Evolutionary conservation across 306 rosid species (phyloP).

Genomic region (Cucumis hystrix): DNA sequence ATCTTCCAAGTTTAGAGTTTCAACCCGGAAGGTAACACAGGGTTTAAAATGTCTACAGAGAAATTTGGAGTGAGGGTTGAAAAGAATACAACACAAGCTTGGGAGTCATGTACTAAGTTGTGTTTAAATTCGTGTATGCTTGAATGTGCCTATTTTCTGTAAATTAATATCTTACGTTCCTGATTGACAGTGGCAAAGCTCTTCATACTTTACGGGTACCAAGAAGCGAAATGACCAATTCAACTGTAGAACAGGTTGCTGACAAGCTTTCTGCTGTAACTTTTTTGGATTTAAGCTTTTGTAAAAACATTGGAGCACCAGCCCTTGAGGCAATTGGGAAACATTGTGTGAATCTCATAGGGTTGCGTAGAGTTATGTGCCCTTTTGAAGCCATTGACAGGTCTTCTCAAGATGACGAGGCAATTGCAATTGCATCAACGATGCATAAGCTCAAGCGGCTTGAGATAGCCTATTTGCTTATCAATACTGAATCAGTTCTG

Average conservation of each 20-base stretch:
- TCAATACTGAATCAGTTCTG: conserved; percentile 45
- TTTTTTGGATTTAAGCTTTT: conserved; percentile 90
- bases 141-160: neutral
- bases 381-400: conserved; percentile 67
- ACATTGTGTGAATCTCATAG: conserved; percentile 57
- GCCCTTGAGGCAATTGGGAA: conserved; percentile 70
- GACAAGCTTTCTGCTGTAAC: conserved; percentile 58
- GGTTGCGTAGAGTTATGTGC: conserved; percentile 75
- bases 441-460: conserved; percentile 90
- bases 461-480: conserved; percentile 67
- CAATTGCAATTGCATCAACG: conserved; percentile 64
- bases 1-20: neutral
- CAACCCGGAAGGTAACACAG: neutral
- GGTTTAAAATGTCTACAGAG: neutral
- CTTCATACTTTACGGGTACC: conserved; percentile 69
- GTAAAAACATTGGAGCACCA: conserved; percentile 42
- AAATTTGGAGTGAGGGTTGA: neutral
- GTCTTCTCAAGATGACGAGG: conserved; percentile 72
- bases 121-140: neutral
- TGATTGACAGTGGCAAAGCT: conserved; percentile 41
- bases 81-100: neutral
- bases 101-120: neutral
- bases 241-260: conserved; percentile 48
- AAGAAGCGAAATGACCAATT: conserved; percentile 49
- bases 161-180: neutral